These are phyloP conservation scores for Tuber melanosporum DNA, from an alignment of 495 filamentous ascomycete species.

Conservation along the genomic window DNA sequence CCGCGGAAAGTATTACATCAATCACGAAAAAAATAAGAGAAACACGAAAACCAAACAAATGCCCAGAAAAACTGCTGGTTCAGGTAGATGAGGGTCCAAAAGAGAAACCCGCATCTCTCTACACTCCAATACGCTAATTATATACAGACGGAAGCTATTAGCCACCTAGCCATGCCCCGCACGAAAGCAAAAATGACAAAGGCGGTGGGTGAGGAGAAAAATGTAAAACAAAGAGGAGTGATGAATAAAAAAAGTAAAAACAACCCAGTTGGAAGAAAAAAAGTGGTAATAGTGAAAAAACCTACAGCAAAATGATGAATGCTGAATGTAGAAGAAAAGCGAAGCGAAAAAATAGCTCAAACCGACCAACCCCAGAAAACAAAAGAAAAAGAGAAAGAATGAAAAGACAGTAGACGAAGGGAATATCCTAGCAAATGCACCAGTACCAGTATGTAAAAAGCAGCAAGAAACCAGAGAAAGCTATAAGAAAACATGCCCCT, in stretches of 20 bases:
- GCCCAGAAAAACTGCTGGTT: conserved; percentile 5
- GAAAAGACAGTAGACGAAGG: conserved; percentile 20
- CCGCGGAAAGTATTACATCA: not conserved
- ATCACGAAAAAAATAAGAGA: not conserved
- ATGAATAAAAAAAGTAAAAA: not conserved
- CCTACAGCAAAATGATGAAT: conserved; percentile 25
- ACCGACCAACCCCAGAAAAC: conserved; percentile 28
- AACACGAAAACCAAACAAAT: not conserved
- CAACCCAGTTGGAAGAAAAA: conserved; percentile 28
- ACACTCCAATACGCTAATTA: conserved; percentile 28
- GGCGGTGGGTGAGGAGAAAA: conserved; percentile 20
- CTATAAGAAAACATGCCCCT: conserved; percentile 21
- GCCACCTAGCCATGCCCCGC: conserved; percentile 16
- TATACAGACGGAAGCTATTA: conserved; percentile 20
- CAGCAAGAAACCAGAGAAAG: conserved; percentile 11
- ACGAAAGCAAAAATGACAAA: conserved; percentile 20
- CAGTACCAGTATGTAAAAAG: conserved; percentile 13
- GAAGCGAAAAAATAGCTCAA: conserved; percentile 18
- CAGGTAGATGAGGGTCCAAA: not conserved
- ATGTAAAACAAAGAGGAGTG: conserved; percentile 18
- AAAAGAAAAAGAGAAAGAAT: not conserved
- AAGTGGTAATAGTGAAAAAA: conserved; percentile 11
- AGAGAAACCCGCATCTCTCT: conserved; percentile 2
- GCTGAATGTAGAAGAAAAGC: conserved; percentile 24
- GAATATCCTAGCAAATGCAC: conserved; percentile 36